These are phyloP conservation scores for Saksenaea vasiformis DNA, from an alignment of 371 early-diverging fungal genomes.

Conservation along the genomic window DNA sequence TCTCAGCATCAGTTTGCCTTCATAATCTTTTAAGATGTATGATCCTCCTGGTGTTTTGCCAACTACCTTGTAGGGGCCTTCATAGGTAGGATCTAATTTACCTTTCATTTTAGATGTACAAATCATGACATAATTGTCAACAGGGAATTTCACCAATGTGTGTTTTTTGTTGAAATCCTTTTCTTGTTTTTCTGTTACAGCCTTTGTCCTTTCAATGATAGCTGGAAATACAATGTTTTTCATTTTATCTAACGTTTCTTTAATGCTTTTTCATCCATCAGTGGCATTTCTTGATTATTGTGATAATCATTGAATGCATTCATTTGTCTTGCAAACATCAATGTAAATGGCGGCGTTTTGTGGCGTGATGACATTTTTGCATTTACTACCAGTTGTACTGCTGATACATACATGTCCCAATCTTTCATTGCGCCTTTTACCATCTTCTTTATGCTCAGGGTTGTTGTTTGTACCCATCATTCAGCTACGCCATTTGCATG, in stretches of 20 bases:
- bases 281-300: not conserved
- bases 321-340: conserved; percentile 20
- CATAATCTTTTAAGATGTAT: too few relatives aligned
- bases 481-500: conserved; percentile 29
- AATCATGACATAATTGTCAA: conserved; percentile 6
- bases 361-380: not conserved
- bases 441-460: conserved; percentile 14
- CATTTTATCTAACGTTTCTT: conserved; percentile 6
- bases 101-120: not conserved
- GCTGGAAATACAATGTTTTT: conserved; percentile 12
- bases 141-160: conserved; percentile 10
- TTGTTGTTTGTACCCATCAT: conserved; percentile 17
- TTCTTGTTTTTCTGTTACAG: not conserved
- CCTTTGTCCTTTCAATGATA: not conserved
- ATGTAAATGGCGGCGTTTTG: conserved; percentile 9
- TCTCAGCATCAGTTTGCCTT: conserved; percentile 5
- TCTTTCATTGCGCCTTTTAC: conserved; percentile 7
- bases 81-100: too few relatives aligned
- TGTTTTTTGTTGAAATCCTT: not conserved
- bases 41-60: too few relatives aligned
- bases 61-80: too few relatives aligned
- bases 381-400: conserved; percentile 18
- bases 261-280: not conserved
- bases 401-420: conserved; percentile 28
- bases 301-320: conserved; percentile 15